phyloP scores from a whole-genome alignment of 139 green algal species.

The Trebouxia sp. region DNA sequence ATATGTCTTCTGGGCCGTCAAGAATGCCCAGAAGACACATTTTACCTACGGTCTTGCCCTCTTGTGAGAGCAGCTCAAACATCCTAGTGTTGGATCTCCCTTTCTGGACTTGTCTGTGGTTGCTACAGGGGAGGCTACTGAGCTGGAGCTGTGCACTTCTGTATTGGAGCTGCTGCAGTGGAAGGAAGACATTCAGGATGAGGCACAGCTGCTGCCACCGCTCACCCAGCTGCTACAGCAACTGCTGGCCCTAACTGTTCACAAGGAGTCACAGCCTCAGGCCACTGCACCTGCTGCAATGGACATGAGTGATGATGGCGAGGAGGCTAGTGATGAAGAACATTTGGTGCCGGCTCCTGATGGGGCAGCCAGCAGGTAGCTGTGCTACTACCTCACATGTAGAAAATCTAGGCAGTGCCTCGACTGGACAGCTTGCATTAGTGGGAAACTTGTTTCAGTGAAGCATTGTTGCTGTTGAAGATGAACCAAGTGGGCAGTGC shows the following conservation, averaged over 20 bases:
- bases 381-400: no score
- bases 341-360: background rate
- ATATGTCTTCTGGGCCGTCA: no score
- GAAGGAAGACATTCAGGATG: background rate
- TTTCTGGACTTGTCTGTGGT: background rate
- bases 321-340: background rate
- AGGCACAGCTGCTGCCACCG: background rate
- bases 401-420: no score
- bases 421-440: no score
- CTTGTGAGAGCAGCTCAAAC: no score
- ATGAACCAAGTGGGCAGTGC: no score
- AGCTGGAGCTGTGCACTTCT: background rate
- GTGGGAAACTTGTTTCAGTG: no score
- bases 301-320: slow-evolving; percentile 3
- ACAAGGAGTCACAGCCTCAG: background rate
- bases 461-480: no score
- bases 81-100: no score
- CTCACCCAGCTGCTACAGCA: slow-evolving; percentile 18
- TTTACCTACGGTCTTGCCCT: no score
- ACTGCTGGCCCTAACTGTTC: background rate
- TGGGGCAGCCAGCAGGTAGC: no score
- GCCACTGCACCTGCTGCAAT: background rate
- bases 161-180: slow-evolving; percentile 28
- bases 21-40: no score
- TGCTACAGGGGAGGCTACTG: background rate